phyloP scores from a whole-genome alignment of 78 protist genomes.

The slime mould (Dictyostelium discoideum) region DNA sequence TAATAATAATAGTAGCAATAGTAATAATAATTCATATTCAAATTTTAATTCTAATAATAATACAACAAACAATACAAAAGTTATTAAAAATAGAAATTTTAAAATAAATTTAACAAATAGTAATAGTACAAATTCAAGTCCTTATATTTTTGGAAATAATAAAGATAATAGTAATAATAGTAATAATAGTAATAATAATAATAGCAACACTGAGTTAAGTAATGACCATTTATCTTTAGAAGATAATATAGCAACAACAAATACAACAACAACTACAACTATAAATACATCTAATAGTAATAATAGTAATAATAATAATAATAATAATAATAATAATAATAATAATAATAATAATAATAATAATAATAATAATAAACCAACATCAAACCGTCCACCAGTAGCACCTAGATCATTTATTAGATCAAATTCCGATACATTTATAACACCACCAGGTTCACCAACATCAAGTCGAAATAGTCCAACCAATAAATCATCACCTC shows the following conservation, averaged over 20 bases:
- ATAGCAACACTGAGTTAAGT: background rate
- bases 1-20: background rate
- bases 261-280: background rate
- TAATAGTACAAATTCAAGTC: background rate
- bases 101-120: background rate
- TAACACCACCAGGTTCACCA: conserved; percentile 6
- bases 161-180: background rate
- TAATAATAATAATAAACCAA: background rate
- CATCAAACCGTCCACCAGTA: background rate
- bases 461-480: background rate
- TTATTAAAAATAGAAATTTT: background rate
- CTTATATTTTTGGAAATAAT: background rate
- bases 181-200: background rate
- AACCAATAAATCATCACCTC: background rate
- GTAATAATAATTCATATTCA: background rate
- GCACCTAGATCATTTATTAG: background rate
- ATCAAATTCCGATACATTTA: background rate
- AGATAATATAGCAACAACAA: background rate
- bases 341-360: background rate
- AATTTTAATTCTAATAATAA: background rate
- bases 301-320: background rate
- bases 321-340: background rate
- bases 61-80: background rate
- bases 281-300: background rate
- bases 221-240: background rate